Percentiles rank a stretch among this genome's conserved stretches.
Evolutionary conservation across 75 land plant species (phyloP).

Genomic region (Selaginella moellendorffii): DNA sequence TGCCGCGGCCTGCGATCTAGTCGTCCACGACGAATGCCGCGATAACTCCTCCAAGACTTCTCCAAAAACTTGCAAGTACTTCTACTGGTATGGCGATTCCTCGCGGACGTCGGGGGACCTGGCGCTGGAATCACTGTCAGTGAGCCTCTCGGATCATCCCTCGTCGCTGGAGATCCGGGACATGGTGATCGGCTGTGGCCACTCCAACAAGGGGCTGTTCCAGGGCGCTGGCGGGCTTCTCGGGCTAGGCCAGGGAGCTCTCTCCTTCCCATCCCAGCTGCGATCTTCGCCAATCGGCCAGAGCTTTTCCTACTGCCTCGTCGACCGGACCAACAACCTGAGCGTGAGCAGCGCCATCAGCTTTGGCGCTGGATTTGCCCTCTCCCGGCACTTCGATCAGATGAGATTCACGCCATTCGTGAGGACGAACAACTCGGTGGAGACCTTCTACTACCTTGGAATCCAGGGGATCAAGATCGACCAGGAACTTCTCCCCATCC

Average conservation of each 20-base stretch:
- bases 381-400: conserved; percentile 21
- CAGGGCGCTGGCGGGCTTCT: conserved; percentile 82
- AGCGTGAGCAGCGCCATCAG: conserved; percentile 55
- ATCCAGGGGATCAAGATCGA: not conserved
- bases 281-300: conserved; percentile 32
- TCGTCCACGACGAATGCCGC: conserved; percentile 4
- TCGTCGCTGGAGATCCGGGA: conserved; percentile 26
- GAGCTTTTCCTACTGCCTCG: conserved; percentile 83
- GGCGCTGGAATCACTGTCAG: conserved; percentile 62
- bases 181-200: conserved; percentile 86
- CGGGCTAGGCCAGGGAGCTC: conserved; percentile 75
- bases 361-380: conserved; percentile 50
- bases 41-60: conserved; percentile 16
- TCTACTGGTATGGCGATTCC: conserved; percentile 84
- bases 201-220: conserved; percentile 80
- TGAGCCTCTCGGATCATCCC: conserved; percentile 36
- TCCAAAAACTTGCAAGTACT: conserved; percentile 38
- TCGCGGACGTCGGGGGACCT: conserved; percentile 94
- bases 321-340: conserved; percentile 47
- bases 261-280: conserved; percentile 81
- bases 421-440: conserved; percentile 30
- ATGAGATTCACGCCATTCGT: conserved; percentile 50
- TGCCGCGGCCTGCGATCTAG: conserved; percentile 34
- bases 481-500: not conserved
- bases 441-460: conserved; percentile 70